Conservation (phyloP, 768 basidiomycete species). For the Suillus ampliporus region DNA sequence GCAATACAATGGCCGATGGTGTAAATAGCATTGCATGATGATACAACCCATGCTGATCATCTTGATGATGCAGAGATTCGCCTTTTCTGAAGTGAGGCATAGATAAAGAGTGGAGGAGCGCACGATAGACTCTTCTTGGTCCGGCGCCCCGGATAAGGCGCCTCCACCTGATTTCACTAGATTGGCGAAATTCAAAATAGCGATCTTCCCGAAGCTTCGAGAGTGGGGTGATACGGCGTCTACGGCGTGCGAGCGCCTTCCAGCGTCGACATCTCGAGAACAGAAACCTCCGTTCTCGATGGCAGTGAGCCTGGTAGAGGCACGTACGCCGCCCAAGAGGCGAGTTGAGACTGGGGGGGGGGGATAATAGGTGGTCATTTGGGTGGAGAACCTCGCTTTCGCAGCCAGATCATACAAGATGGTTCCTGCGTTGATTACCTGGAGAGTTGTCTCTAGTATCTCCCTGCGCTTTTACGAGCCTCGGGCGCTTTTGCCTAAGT, state of each 20-base stretch:
- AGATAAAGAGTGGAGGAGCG: conserved; percentile 74
- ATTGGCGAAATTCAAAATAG: conserved; percentile 79
- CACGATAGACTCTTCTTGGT: conserved; percentile 82
- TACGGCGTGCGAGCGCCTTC: conserved; percentile 54
- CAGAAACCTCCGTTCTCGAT: conserved; percentile 41
- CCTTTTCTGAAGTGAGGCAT: conserved; percentile 58
- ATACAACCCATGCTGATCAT: conserved; percentile 61
- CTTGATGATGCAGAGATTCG: conserved; percentile 56
- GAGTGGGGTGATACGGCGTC: conserved; percentile 20
- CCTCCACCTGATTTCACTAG: conserved; percentile 78
- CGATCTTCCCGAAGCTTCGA: conserved; percentile 44
- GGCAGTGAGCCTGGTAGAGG: conserved; percentile 10
- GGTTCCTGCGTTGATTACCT: conserved; percentile 52
- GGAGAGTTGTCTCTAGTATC: conserved; percentile 58
- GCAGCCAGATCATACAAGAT: conserved; percentile 44
- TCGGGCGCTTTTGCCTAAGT: not conserved
- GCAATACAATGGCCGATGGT: conserved; percentile 63
- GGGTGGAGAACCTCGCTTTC: conserved; percentile 37
- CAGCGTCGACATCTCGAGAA: conserved; percentile 68
- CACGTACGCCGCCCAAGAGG: conserved; percentile 46
- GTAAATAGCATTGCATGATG: conserved; percentile 80
- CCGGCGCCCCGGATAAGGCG: conserved; percentile 71
- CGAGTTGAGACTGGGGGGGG: conserved; percentile 50
- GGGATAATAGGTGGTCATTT: conserved; percentile 58
- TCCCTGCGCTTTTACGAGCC: conserved; percentile 12